phyloP scores from a whole-genome alignment of 2,329 filamentous ascomycete species.

The Aspergillus pseudotamarii region DNA sequence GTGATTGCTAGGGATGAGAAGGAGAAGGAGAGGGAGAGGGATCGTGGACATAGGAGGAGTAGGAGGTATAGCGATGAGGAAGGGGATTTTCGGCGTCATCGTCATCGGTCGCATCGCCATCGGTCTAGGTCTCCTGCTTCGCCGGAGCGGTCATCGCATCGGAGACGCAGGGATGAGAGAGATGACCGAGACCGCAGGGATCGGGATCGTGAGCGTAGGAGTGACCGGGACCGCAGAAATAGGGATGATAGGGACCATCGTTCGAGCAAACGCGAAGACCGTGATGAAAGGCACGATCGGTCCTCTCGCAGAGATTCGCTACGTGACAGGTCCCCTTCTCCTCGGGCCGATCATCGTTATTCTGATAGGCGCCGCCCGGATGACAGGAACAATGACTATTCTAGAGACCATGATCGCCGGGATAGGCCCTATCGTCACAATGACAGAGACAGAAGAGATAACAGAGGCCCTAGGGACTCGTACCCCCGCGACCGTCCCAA shows the following conservation, averaged over 20 bases:
- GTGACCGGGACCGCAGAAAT: conserved; percentile 17
- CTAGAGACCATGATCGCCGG: conserved; percentile 16
- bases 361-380: conserved; percentile 18
- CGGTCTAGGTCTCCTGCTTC: conserved; percentile 25
- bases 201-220: conserved; percentile 14
- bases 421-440: background rate
- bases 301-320: conserved; percentile 22
- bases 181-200: conserved; percentile 24
- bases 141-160: conserved; percentile 25
- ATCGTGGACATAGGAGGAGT: conserved; percentile 23
- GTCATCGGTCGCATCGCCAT: conserved; percentile 29
- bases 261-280: conserved; percentile 22
- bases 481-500: conserved; percentile 19
- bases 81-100: conserved; percentile 24
- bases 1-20: conserved; percentile 22
- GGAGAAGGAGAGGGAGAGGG: conserved; percentile 19
- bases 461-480: conserved; percentile 23
- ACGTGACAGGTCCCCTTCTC: conserved; percentile 27
- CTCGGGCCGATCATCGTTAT: conserved; percentile 17
- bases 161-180: conserved; percentile 27
- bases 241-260: conserved; percentile 26
- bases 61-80: conserved; percentile 30
- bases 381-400: conserved; percentile 11
- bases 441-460: conserved; percentile 20
- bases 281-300: conserved; percentile 28